Conservation (phyloP, 2,329 filamentous ascomycete species). For the Akanthomyces muscarius region DNA sequence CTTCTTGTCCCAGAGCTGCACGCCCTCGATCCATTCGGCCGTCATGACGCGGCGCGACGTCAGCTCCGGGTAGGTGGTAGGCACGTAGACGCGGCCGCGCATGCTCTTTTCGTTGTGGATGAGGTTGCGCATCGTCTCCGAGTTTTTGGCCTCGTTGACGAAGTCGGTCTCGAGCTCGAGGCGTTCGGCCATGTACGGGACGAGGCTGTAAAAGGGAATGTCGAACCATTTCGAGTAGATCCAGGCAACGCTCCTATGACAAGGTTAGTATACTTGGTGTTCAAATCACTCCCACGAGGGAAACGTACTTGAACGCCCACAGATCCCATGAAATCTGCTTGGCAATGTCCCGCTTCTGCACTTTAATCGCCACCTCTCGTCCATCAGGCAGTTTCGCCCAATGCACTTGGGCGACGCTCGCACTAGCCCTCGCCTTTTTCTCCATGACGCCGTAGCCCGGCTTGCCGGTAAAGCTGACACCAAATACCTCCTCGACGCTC, state of each 20-base stretch:
- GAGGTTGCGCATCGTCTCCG: conserved; percentile 74
- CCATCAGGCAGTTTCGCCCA: conserved; percentile 86
- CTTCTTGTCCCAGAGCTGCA: conserved; percentile 88
- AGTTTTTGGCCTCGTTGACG: conserved; percentile 83
- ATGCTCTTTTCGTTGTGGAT: conserved; percentile 73
- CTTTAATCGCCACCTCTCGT: conserved; percentile 88
- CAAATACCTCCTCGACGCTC: conserved; percentile 85
- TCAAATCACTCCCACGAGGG: neutral
- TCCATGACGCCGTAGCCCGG: conserved; percentile 63
- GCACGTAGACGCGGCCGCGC: conserved; percentile 80
- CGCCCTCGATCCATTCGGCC: conserved; percentile 96
- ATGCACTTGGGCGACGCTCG: conserved; percentile 94
- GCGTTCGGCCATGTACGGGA: conserved; percentile 92
- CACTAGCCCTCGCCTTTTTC: conserved; percentile 63
- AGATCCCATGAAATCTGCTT: conserved; percentile 91
- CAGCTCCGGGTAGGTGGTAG: conserved; percentile 76
- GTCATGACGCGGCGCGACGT: conserved; percentile 82
- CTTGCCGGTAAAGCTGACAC: conserved; percentile 73
- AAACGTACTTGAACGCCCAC: conserved; percentile 82
- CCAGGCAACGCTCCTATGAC: conserved; percentile 65
- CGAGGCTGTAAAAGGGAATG: conserved; percentile 83
- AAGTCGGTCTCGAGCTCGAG: conserved; percentile 93
- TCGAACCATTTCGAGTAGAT: conserved; percentile 87
- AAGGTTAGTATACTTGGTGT: conserved; percentile 18
- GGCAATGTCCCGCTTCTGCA: conserved; percentile 92